Percentiles rank a stretch among this genome's conserved stretches.
These are phyloP conservation scores for Phytopythium vexans DNA, from an alignment of 352 stramenopile genomes.

Conservation along the genomic window DNA sequence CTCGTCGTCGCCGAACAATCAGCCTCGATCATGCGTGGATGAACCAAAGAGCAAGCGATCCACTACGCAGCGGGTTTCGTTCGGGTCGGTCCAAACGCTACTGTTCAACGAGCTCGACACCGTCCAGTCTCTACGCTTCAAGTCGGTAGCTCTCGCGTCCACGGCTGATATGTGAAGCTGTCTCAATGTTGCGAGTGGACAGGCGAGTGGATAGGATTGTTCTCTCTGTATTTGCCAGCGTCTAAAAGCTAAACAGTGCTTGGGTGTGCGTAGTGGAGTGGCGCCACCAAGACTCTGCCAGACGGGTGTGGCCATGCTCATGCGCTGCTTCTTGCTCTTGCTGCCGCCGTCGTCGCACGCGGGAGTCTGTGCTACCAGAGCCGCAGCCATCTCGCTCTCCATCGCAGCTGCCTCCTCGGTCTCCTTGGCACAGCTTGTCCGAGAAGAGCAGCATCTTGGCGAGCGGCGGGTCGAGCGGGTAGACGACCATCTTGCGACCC, in stretches of 20 bases:
- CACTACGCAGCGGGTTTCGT: too few relatives aligned
- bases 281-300: slow-evolving; percentile 24
- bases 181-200: too few relatives aligned
- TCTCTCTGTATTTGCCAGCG: not conserved
- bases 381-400: slow-evolving; percentile 80
- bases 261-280: slow-evolving; percentile 53
- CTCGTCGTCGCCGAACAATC: too few relatives aligned
- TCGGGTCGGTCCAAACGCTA: too few relatives aligned
- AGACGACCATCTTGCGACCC: slow-evolving; percentile 98
- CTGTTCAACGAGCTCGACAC: too few relatives aligned
- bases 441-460: slow-evolving; percentile 97
- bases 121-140: not conserved
- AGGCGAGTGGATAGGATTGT: too few relatives aligned
- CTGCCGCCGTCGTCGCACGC: slow-evolving; percentile 10
- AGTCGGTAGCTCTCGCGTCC: too few relatives aligned
- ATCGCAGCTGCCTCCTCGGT: slow-evolving; percentile 67
- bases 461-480: slow-evolving; percentile 95
- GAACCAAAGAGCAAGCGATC: too few relatives aligned
- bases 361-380: slow-evolving; percentile 11
- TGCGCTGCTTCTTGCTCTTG: slow-evolving; percentile 58
- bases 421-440: slow-evolving; percentile 89
- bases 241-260: slow-evolving; percentile 62
- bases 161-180: too few relatives aligned
- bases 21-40: too few relatives aligned
- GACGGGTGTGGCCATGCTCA: slow-evolving; percentile 57